Evolutionary conservation across 2,329 filamentous ascomycete genomes (phyloP).

Genomic region (Cladosporium sp.): DNA sequence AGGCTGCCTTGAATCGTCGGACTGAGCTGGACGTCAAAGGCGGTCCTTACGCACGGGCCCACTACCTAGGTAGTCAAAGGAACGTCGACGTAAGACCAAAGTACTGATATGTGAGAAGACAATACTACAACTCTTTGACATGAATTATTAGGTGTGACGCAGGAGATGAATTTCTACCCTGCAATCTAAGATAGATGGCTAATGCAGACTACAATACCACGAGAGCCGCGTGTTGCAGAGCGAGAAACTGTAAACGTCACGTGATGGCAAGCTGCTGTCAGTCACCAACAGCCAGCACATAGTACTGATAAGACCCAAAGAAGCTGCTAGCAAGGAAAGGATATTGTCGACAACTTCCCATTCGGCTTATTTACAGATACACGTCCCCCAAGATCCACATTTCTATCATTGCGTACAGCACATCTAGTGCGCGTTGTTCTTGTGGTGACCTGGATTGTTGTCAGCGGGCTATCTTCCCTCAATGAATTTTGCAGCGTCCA

Average conservation of each 20-base stretch:
- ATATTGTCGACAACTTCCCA: not conserved
- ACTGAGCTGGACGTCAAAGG: not conserved
- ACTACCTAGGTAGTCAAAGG: no score
- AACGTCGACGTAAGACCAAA: no score
- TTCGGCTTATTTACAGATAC: conserved; percentile 18
- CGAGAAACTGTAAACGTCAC: not conserved
- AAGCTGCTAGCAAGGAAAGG: no score
- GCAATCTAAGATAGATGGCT: no score
- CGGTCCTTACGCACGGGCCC: no score
- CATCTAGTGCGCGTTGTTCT: conserved; percentile 96
- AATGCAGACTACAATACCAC: no score
- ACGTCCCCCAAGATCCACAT: conserved; percentile 5
- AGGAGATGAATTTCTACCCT: no score
- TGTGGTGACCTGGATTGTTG: conserved; percentile 79
- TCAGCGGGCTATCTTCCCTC: conserved; percentile 21
- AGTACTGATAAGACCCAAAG: no score
- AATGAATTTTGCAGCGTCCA: conserved; percentile 26
- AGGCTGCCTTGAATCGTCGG: not conserved
- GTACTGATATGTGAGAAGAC: no score
- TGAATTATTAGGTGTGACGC: no score
- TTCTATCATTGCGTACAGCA: not conserved
- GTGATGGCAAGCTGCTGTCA: not conserved
- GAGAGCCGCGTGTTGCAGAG: no score
- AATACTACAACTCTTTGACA: no score
- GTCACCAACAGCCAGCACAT: not conserved